phyloP scores from a whole-genome alignment of 306 rosid species.

The Lathyrus aphaca region DNA sequence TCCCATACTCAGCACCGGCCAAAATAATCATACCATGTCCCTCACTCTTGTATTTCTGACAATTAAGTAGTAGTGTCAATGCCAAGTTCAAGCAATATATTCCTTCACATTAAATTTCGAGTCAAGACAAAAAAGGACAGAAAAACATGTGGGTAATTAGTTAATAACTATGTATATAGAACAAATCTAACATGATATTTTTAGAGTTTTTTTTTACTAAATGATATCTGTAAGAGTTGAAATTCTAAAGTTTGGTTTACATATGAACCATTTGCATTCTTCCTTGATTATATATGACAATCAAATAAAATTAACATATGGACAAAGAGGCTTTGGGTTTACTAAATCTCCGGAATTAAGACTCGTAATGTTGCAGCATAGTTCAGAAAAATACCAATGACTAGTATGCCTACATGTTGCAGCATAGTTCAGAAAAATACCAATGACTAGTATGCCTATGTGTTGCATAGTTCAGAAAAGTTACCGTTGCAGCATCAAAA shows the following conservation, averaged over 20 bases:
- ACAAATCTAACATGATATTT: constrained; percentile 14
- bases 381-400: constrained; percentile 19
- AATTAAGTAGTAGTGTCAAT: constrained; percentile 29
- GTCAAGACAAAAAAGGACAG: neutral
- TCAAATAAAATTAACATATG: constrained; percentile 16
- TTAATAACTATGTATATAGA: neutral
- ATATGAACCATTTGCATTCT: constrained; percentile 25
- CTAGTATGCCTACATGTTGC: constrained; percentile 10
- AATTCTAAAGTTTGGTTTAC: constrained; percentile 15
- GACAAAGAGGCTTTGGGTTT: constrained; percentile 3
- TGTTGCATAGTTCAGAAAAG: constrained; percentile 34
- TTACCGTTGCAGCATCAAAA: constrained; percentile 87
- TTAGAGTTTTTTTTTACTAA: neutral
- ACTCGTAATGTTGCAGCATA: neutral
- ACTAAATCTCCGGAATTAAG: neutral
- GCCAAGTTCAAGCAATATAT: constrained; percentile 18
- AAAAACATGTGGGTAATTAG: neutral
- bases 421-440: constrained; percentile 2
- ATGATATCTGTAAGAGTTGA: constrained; percentile 1
- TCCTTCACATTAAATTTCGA: constrained; percentile 11
- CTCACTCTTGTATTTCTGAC: constrained; percentile 79
- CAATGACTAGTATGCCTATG: constrained; percentile 11
- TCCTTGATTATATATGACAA: neutral
- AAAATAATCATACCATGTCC: constrained; percentile 76
- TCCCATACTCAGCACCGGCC: constrained; percentile 96